Evolutionary conservation across 805 yeast genomes (phyloP).

Genomic region (Candida germanica): DNA sequence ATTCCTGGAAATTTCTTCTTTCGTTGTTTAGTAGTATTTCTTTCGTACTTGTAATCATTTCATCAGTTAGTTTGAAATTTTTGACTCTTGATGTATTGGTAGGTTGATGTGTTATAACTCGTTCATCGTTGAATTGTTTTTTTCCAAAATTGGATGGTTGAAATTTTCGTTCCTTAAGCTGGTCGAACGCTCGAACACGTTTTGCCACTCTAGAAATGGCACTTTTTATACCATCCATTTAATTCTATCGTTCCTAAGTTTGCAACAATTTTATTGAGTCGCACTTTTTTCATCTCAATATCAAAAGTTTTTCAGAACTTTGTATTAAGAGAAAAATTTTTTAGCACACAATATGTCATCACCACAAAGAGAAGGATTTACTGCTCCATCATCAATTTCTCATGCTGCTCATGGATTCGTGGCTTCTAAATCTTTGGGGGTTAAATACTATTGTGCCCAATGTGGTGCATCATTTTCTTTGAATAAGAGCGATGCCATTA

Average conservation of each 20-base stretch:
- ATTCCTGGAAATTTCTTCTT: constrained; percentile 19
- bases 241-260: not conserved
- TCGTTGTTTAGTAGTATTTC: constrained; percentile 1
- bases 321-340: constrained; percentile 3
- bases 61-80: constrained; percentile 1
- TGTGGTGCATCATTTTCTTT: constrained; percentile 88
- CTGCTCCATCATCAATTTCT: constrained; percentile 71
- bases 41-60: not conserved
- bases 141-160: not conserved
- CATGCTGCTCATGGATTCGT: constrained; percentile 83
- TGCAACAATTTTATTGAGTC: not conserved
- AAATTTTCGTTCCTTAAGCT: constrained; percentile 1
- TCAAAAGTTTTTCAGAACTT: not conserved
- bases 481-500: constrained; percentile 91
- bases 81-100: not conserved
- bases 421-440: constrained; percentile 64
- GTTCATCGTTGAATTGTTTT: no score
- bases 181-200: constrained; percentile 5
- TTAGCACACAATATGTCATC: constrained; percentile 33
- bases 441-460: constrained; percentile 92
- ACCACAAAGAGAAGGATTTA: constrained; percentile 80
- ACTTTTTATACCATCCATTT: constrained; percentile 7
- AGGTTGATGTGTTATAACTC: not conserved
- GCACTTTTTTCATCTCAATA: no score
- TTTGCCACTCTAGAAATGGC: constrained; percentile 7